These are phyloP conservation scores for Proteromonas lacertae DNA, from an alignment of 352 stramenopile genomes.

Conservation along the genomic window DNA sequence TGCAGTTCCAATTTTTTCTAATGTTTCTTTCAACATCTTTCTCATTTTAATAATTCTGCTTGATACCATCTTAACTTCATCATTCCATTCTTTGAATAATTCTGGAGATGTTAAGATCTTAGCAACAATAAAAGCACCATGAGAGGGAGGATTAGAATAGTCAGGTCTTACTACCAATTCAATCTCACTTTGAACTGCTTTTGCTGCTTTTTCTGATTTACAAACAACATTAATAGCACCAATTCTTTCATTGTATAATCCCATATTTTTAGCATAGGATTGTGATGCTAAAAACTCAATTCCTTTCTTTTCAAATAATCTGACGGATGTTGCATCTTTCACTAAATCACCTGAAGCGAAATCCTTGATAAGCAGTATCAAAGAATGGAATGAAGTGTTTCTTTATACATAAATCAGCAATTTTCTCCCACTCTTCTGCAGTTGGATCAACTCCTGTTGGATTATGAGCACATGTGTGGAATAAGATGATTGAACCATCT, in stretches of 20 bases:
- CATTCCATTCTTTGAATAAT: slow-evolving; percentile 40
- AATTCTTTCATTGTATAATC: slow-evolving; percentile 57
- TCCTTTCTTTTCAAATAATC: slow-evolving; percentile 30
- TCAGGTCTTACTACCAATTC: slow-evolving; percentile 58
- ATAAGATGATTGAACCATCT: slow-evolving; percentile 40
- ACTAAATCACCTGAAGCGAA: slow-evolving; percentile 43
- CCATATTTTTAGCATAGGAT: slow-evolving; percentile 74
- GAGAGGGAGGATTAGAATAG: slow-evolving; percentile 65
- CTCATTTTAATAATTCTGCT: slow-evolving; percentile 49
- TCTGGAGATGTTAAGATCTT: slow-evolving; percentile 42
- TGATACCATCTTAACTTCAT: slow-evolving; percentile 76
- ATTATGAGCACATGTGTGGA: slow-evolving; percentile 67
- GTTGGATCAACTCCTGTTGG: slow-evolving; percentile 44
- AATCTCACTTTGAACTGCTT: slow-evolving; percentile 39
- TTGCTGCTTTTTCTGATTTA: slow-evolving; percentile 25
- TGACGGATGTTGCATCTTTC: slow-evolving; percentile 5
- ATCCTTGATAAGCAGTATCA: slow-evolving; percentile 70
- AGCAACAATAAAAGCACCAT: slow-evolving; percentile 50
- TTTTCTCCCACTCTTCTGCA: slow-evolving; percentile 41
- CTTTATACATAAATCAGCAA: slow-evolving; percentile 33
- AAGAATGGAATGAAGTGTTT: slow-evolving; percentile 60
- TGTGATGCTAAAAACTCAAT: slow-evolving; percentile 44
- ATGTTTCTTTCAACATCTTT: slow-evolving; percentile 24
- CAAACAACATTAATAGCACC: slow-evolving; percentile 44
- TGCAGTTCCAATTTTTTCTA: slow-evolving; percentile 29